Conservation (phyloP, 202 grass and related monocot genomes). For the Cymbopogon flexuosus region DNA sequence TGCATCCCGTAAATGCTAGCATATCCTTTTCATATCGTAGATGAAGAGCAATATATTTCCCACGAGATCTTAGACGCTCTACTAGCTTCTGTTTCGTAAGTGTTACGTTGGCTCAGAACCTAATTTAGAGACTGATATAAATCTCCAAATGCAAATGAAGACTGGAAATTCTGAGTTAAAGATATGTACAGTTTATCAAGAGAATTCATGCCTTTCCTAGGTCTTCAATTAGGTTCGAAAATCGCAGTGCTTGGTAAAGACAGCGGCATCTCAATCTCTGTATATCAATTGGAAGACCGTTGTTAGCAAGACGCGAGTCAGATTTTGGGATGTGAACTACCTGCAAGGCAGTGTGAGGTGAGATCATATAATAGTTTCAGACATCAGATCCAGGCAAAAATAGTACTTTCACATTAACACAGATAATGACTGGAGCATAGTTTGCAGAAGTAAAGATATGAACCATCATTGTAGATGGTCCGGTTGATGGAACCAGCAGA, state of each 20-base stretch:
- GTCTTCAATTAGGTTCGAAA: constrained; percentile 67
- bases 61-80: constrained; percentile 63
- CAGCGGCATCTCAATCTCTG: constrained; percentile 87
- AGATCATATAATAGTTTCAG: constrained; percentile 22
- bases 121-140: constrained; percentile 55
- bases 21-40: constrained; percentile 96
- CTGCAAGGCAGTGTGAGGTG: constrained; percentile 39
- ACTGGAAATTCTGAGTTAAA: constrained; percentile 14
- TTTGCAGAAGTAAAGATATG: not conserved
- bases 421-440: not conserved
- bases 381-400: not conserved
- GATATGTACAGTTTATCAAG: constrained; percentile 26
- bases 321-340: constrained; percentile 90
- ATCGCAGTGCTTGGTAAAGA: constrained; percentile 71
- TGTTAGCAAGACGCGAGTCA: constrained; percentile 86
- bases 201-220: constrained; percentile 74
- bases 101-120: constrained; percentile 80
- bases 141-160: constrained; percentile 42
- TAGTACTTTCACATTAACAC: not conserved
- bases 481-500: not conserved
- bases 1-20: constrained; percentile 95
- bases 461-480: not conserved
- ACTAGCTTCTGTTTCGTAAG: constrained; percentile 97
- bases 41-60: constrained; percentile 83
- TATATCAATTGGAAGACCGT: constrained; percentile 86